These are phyloP conservation scores for Draba incana DNA, from an alignment of 345 rosid genomes.

Conservation along the genomic window DNA sequence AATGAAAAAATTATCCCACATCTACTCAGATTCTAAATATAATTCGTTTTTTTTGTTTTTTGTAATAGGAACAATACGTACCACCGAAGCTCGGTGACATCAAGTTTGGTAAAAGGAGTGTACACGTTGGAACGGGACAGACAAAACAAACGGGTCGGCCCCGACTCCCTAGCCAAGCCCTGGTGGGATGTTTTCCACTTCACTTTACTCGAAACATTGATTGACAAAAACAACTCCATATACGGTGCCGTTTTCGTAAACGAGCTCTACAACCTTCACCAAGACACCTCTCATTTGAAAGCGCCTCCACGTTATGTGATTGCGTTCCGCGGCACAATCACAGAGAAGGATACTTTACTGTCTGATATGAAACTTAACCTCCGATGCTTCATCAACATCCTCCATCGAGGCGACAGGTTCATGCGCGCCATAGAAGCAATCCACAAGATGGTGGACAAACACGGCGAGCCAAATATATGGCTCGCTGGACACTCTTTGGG, in stretches of 20 bases:
- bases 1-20: no score
- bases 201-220: slow-evolving; percentile 40
- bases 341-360: slow-evolving; percentile 24
- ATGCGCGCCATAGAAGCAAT: slow-evolving; percentile 48
- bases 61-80: slow-evolving; percentile 44
- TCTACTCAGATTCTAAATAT: no score
- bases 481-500: slow-evolving; percentile 72
- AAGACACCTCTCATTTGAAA: not conserved
- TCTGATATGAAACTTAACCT: slow-evolving; percentile 47
- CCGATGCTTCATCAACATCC: slow-evolving; percentile 40
- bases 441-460: slow-evolving; percentile 24
- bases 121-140: slow-evolving; percentile 51
- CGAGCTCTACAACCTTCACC: not conserved
- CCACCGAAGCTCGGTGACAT: slow-evolving; percentile 51
- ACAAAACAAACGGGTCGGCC: slow-evolving; percentile 44
- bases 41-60: no score
- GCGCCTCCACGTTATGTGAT: slow-evolving; percentile 52
- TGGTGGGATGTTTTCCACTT: slow-evolving; percentile 72
- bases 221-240: slow-evolving; percentile 52
- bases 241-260: slow-evolving; percentile 62
- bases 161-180: slow-evolving; percentile 41
- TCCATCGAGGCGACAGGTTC: slow-evolving; percentile 48
- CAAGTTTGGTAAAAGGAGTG: slow-evolving; percentile 59
- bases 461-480: slow-evolving; percentile 47
- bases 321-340: slow-evolving; percentile 63